Evolutionary conservation across 345 rosid species (phyloP).

Genomic region (Murraya paniculata): DNA sequence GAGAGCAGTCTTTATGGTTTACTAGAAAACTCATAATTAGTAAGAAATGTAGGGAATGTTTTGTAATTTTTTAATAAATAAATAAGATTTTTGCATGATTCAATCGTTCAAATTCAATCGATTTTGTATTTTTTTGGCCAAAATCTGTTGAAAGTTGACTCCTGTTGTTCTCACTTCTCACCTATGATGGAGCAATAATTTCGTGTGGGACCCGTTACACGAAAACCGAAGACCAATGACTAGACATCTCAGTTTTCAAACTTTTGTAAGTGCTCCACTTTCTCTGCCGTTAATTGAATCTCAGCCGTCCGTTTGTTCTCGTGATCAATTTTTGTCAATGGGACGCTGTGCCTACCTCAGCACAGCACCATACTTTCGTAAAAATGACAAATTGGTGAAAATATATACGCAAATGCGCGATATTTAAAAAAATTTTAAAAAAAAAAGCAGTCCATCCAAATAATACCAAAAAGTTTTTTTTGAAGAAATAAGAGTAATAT

Average conservation of each 20-base stretch:
- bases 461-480: too few relatives aligned
- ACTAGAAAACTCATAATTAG: too few relatives aligned
- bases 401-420: not conserved
- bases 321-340: not conserved
- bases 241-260: not conserved
- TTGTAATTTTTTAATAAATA: too few relatives aligned
- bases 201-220: conserved; percentile 8
- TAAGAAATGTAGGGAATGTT: too few relatives aligned
- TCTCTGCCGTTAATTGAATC: not conserved
- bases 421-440: too few relatives aligned
- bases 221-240: not conserved
- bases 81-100: too few relatives aligned
- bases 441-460: not conserved
- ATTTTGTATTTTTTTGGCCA: not conserved
- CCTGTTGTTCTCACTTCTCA: not conserved
- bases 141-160: conserved; percentile 26
- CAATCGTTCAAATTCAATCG: too few relatives aligned
- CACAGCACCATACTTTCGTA: conserved; percentile 17
- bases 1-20: too few relatives aligned
- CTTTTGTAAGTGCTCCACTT: conserved; percentile 10
- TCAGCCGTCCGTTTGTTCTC: conserved; percentile 7
- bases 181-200: conserved; percentile 13
- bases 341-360: not conserved
- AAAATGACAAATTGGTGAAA: not conserved
- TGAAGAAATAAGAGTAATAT: too few relatives aligned